Conservation (phyloP, 2,329 filamentous ascomycete species). For the Talaromyces piceae region DNA sequence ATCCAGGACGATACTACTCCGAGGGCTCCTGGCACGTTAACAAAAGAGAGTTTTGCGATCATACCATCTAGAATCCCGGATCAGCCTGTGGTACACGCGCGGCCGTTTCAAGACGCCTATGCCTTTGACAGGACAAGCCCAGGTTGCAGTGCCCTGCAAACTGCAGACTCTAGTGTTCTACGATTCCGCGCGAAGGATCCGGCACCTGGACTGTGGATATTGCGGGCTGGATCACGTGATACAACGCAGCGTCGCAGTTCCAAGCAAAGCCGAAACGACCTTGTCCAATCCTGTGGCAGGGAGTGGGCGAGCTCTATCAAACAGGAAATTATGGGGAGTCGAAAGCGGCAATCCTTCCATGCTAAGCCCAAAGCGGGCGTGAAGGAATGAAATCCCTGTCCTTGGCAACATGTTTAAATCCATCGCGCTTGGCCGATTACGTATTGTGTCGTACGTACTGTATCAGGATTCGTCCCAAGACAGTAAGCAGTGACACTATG, state of each 20-base stretch:
- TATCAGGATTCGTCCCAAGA: background rate
- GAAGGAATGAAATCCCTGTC: background rate
- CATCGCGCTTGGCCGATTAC: background rate
- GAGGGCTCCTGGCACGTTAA: too few relatives aligned
- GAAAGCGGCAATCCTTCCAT: background rate
- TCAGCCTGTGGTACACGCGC: background rate
- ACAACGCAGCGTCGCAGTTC: background rate
- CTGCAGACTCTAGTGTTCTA: background rate
- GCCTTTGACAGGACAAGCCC: too few relatives aligned
- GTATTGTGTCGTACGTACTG: background rate
- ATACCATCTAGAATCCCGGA: background rate
- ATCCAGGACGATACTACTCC: too few relatives aligned
- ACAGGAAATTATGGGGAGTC: background rate
- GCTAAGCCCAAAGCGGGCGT: background rate
- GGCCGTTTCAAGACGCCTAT: background rate
- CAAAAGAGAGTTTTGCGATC: background rate
- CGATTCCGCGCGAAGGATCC: background rate
- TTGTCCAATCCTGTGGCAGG: background rate
- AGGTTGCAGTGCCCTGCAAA: background rate
- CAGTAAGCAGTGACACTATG: too few relatives aligned
- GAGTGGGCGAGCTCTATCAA: background rate
- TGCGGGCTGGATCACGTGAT: background rate
- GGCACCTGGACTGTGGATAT: background rate
- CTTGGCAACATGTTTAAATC: background rate
- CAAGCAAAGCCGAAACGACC: background rate